Evolutionary conservation across 352 stramenopile genomes (phyloP).

Genomic region (Phytopythium mirpurense): DNA sequence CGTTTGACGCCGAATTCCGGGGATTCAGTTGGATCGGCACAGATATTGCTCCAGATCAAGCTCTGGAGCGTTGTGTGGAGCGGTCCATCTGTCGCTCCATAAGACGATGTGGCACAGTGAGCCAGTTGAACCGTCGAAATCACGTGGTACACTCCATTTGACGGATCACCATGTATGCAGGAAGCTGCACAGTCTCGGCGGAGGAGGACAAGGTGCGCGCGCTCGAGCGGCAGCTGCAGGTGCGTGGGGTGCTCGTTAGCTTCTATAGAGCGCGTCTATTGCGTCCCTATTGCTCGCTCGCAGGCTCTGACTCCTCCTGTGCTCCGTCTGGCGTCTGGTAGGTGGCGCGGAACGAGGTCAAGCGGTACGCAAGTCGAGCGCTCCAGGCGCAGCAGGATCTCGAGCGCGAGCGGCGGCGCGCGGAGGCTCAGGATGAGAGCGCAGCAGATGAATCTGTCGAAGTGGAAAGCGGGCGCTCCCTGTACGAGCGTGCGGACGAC

Average conservation of each 20-base stretch:
- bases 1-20: slow-evolving; percentile 18
- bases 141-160: background rate
- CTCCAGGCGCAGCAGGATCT: slow-evolving; percentile 29
- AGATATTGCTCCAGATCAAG: slow-evolving; percentile 5
- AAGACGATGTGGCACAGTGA: slow-evolving; percentile 1
- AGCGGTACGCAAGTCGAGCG: slow-evolving; percentile 25
- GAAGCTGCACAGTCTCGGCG: too few relatives aligned
- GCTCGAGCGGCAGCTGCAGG: slow-evolving; percentile 23
- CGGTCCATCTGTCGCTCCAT: slow-evolving; percentile 3
- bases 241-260: background rate
- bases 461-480: background rate
- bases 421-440: slow-evolving; percentile 3
- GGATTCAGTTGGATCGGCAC: slow-evolving; percentile 15
- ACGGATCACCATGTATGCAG: too few relatives aligned
- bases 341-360: slow-evolving; percentile 24
- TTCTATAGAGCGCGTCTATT: background rate
- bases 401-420: slow-evolving; percentile 20
- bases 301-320: background rate
- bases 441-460: background rate
- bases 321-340: background rate
- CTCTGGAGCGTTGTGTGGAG: slow-evolving; percentile 17
- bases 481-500: slow-evolving; percentile 1
- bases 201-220: slow-evolving; percentile 19
- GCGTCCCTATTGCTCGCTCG: too few relatives aligned
- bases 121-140: slow-evolving; percentile 8